Conservation (phyloP, 2,329 filamentous ascomycete species). For the Nakataea oryzae region DNA sequence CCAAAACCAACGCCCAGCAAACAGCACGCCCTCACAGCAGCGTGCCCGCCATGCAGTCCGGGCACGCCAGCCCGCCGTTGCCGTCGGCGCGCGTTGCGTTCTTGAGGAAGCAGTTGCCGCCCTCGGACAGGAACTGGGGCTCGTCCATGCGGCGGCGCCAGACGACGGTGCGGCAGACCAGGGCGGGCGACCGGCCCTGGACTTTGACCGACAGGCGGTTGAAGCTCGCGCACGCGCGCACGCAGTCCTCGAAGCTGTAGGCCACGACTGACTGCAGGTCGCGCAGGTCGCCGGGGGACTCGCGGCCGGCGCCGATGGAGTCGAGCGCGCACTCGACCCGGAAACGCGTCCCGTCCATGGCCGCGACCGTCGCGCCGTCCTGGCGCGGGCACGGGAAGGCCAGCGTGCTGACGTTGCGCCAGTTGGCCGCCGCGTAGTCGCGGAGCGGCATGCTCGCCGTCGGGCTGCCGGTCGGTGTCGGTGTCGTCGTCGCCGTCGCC, state of each 20-base stretch:
- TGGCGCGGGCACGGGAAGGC: background rate
- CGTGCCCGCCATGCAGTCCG: background rate
- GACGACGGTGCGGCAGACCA: background rate
- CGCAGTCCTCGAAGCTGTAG: background rate
- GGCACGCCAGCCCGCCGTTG: background rate
- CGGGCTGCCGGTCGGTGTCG: background rate
- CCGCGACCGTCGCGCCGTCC: background rate
- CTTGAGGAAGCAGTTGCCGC: background rate
- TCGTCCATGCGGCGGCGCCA: background rate
- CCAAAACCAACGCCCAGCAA: background rate
- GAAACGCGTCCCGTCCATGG: background rate
- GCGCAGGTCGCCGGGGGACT: background rate
- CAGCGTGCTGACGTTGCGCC: background rate
- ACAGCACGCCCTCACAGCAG: background rate
- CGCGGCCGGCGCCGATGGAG: background rate
- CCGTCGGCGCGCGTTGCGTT: background rate
- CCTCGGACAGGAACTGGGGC: background rate
- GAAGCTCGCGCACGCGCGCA: background rate
- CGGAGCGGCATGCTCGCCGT: background rate
- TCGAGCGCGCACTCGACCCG: background rate
- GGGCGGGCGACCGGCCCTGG: background rate
- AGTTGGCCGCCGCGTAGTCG: background rate
- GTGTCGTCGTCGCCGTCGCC: background rate
- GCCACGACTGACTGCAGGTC: slow-evolving; percentile 5
- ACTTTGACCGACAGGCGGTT: background rate